Evolutionary conservation across 1,284 basidiomycete genomes (phyloP), one percentile per base, ranked within the genome.

Genomic region (Mycosarcoma mackinlayi): DNA sequence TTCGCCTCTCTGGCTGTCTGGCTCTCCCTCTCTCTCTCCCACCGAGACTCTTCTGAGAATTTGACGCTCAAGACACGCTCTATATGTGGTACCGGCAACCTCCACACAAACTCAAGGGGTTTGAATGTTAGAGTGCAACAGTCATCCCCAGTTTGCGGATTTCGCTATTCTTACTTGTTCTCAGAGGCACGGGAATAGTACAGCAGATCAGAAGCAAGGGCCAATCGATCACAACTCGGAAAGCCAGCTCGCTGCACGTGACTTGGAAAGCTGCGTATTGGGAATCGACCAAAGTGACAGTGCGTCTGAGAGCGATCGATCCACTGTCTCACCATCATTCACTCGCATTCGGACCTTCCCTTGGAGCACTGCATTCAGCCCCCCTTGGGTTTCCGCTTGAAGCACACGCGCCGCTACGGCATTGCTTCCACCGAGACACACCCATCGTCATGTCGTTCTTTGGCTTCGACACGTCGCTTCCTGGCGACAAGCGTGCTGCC

Each of bases 401-500:
- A 35, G 24, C 39, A 4, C 14, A 7, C 21, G 27, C 24, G 3
- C 25, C 24, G 28, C 40, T 5, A 41, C 40, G 9, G 23, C 47
- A 14, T 35, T 25, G 25, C 33, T 35, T 30, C 50, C 25, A 16
- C 40, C 24, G n/a, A n/a, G n/a, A n/a, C n/a, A n/a, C n/a, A n/a
- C n/a, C n/a, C n/a, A n/a, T n/a, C n/a, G 31, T 35, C 28, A 82
- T 82, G 80, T 80, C 78, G 51, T 82, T 82, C 74, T 82, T 82
- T 38, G 80, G 80, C 39, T 82, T 82, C 61, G 80, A 82, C 60
- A 75, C 77, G 28, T 66, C 63, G 39, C 74, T 82, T 19, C 79
- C 80, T 42, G 71, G 76, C 31, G 67, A 71, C 50, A 62, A 59
- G 28, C 53, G 50, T 23, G 46, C 39, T n/a, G 30, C 24, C 10